Conservation (phyloP, 768 basidiomycete species). For the Leucocoprinus birnbaumii region DNA sequence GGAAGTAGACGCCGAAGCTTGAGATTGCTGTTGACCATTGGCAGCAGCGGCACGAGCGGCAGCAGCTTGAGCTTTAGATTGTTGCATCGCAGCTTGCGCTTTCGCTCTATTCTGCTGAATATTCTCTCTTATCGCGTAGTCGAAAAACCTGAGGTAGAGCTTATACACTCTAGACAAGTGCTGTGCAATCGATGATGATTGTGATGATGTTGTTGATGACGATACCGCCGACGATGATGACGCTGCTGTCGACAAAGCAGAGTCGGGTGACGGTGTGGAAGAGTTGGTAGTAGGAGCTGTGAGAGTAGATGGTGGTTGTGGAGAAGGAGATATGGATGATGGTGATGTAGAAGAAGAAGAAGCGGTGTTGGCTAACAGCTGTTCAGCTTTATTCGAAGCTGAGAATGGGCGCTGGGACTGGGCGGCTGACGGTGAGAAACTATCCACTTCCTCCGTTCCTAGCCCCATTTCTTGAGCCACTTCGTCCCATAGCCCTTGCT, state of each 20-base stretch:
- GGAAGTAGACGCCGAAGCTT: neutral
- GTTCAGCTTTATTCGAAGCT: neutral
- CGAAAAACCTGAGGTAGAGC: conserved; percentile 11
- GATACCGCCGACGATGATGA: neutral
- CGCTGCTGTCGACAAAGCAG: no score
- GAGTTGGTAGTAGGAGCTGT: neutral
- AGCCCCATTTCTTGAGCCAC: conserved; percentile 2
- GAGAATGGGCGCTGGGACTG: conserved; percentile 7
- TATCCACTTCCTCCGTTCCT: conserved; percentile 1
- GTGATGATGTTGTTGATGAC: neutral
- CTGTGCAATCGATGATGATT: neutral
- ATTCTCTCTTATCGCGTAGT: conserved; percentile 9
- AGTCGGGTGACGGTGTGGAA: no score
- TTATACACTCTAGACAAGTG: conserved; percentile 10
- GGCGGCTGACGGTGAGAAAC: conserved; percentile 7
- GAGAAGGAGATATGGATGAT: neutral
- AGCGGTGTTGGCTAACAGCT: neutral
- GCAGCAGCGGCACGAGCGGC: neutral
- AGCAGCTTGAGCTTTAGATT: neutral
- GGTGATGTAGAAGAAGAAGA: neutral
- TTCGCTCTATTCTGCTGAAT: conserved; percentile 9
- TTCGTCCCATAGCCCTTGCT: conserved; percentile 7
- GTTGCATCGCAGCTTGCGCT: conserved; percentile 9
- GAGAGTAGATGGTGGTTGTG: neutral
- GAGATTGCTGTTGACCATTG: neutral